These are phyloP conservation scores for Populus euphratica DNA, from an alignment of 345 rosid species.

Conservation along the genomic window DNA sequence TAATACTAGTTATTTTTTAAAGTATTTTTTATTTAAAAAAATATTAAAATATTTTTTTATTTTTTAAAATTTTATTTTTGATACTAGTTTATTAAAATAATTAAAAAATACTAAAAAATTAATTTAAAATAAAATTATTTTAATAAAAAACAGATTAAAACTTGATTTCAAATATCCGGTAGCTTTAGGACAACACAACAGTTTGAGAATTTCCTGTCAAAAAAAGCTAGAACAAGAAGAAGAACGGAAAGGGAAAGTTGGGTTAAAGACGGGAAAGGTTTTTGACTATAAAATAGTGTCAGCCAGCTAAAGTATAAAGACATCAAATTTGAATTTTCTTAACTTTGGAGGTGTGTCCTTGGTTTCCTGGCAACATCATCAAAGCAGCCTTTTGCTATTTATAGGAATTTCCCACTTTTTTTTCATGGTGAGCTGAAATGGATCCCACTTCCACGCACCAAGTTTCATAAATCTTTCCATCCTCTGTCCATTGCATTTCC, in stretches of 20 bases:
- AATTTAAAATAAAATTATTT: no score
- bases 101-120: no score
- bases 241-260: neutral
- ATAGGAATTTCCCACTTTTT: neutral
- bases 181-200: neutral
- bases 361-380: neutral
- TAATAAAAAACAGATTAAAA: no score
- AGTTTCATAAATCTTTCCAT: no score
- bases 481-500: no score
- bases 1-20: no score
- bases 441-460: neutral
- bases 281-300: neutral
- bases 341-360: neutral
- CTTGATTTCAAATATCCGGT: no score
- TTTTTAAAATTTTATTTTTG: no score
- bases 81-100: no score
- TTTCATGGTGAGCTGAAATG: neutral
- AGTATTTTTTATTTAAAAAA: no score
- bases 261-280: neutral
- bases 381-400: neutral
- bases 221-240: neutral
- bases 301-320: neutral
- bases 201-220: neutral
- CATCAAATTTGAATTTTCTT: neutral
- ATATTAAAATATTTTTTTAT: no score